phyloP scores from a whole-genome alignment of 345 rosid species.

The Eucalyptus rudis region DNA sequence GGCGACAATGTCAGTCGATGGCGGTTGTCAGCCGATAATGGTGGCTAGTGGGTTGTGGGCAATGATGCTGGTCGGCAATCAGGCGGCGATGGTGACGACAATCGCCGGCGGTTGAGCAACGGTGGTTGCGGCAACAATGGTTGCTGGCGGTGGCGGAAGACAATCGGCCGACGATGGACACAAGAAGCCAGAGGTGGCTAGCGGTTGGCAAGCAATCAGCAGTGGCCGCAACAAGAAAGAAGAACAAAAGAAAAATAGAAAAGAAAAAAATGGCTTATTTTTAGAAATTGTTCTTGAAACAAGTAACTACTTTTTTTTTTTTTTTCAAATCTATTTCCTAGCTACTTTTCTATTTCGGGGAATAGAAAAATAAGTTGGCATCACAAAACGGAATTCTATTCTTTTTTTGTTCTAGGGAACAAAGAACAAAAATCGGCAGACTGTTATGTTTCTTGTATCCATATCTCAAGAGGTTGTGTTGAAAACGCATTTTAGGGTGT shows the following conservation, averaged over 20 bases:
- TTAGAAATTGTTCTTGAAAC: too few species aligned
- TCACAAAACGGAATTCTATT: accelerated
- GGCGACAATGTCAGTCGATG: accelerated
- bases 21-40: accelerated
- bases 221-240: accelerated
- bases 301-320: accelerated
- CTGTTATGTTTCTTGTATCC: not conserved
- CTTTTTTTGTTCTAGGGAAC: too few species aligned
- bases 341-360: accelerated
- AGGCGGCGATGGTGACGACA: accelerated
- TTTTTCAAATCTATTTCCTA: too few species aligned
- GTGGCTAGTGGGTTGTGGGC: too few species aligned
- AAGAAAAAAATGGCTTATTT: too few species aligned
- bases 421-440: accelerated
- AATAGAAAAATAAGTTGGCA: too few species aligned
- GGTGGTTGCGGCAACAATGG: accelerated
- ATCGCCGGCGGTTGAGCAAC: accelerated
- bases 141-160: accelerated
- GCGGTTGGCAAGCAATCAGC: accelerated
- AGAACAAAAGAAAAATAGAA: too few species aligned
- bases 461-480: not conserved
- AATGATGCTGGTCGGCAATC: accelerated
- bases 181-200: accelerated
- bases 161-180: accelerated
- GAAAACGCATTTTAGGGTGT: not conserved